Conservation (phyloP, 257 asterid species). For the Solanum sitiens region DNA sequence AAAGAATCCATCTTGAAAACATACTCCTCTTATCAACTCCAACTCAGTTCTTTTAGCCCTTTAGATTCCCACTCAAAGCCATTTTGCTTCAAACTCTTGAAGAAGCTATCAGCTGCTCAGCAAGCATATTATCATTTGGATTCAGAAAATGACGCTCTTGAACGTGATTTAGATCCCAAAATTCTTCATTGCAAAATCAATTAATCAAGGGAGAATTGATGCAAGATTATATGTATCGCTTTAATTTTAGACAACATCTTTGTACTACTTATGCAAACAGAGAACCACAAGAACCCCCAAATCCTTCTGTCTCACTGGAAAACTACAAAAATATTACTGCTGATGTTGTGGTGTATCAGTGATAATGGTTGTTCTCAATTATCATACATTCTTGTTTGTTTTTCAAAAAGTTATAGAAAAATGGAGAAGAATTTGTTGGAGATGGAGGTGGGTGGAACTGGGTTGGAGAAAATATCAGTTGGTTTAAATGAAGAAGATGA, state of each 20-base stretch:
- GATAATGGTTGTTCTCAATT: neutral
- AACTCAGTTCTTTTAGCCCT: neutral
- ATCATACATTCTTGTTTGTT: neutral
- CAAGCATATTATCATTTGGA: neutral
- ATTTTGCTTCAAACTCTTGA: neutral
- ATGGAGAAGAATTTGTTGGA: neutral
- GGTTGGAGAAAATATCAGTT: neutral
- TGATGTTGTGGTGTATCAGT: neutral
- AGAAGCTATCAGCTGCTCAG: neutral
- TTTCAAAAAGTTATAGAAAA: neutral
- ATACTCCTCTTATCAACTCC: neutral
- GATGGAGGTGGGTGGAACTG: neutral
- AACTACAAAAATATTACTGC: neutral
- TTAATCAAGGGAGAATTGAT: neutral
- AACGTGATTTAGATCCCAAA: neutral
- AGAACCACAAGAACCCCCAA: neutral
- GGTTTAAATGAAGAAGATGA: neutral
- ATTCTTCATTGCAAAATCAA: neutral
- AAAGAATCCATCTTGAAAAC: neutral
- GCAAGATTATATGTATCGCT: neutral
- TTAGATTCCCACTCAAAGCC: neutral
- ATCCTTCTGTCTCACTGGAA: neutral
- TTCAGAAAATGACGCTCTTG: neutral
- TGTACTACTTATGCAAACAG: neutral
- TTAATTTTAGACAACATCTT: neutral